Conservation (phyloP, 257 asterid genomes). For the Paraleonurus japonicus region DNA sequence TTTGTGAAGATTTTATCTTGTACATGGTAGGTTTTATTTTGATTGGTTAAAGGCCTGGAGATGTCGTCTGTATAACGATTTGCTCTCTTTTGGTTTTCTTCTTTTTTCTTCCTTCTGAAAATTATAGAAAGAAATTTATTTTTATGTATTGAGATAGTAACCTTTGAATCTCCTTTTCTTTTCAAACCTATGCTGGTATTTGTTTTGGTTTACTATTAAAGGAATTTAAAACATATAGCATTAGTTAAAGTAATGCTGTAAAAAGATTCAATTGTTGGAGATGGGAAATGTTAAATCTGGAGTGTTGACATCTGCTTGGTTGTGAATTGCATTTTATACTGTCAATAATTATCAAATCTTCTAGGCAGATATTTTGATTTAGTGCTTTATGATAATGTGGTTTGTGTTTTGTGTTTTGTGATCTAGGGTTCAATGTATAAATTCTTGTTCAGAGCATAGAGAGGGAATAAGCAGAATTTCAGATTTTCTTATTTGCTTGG, state of each 20-base stretch:
- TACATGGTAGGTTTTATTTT: constrained; percentile 9
- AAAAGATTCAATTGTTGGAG: background rate
- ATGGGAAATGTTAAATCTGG: constrained; percentile 3
- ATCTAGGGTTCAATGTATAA: constrained; percentile 59
- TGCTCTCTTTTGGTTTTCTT: background rate
- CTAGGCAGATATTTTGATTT: constrained; percentile 10
- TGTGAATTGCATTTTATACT: background rate
- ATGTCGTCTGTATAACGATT: background rate
- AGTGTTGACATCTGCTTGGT: constrained; percentile 1
- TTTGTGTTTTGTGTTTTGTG: constrained; percentile 32
- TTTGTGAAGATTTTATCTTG: constrained; percentile 19
- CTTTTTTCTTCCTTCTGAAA: background rate
- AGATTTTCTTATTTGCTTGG: background rate
- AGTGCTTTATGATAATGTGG: constrained; percentile 25
- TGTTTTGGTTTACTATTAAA: background rate
- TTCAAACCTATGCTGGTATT: constrained; percentile 2
- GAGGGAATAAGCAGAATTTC: constrained; percentile 18
- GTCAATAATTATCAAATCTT: background rate
- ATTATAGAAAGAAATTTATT: background rate
- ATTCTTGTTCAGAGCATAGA: constrained; percentile 10
- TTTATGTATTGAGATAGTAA: constrained; percentile 1
- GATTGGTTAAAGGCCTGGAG: constrained; percentile 18
- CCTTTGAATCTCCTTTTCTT: background rate
- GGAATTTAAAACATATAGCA: background rate
- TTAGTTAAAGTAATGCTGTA: constrained; percentile 7